Evolutionary conservation across 371 early-diverging fungal species (phyloP).

Genomic region (Paraphysoderma sedebokerense): DNA sequence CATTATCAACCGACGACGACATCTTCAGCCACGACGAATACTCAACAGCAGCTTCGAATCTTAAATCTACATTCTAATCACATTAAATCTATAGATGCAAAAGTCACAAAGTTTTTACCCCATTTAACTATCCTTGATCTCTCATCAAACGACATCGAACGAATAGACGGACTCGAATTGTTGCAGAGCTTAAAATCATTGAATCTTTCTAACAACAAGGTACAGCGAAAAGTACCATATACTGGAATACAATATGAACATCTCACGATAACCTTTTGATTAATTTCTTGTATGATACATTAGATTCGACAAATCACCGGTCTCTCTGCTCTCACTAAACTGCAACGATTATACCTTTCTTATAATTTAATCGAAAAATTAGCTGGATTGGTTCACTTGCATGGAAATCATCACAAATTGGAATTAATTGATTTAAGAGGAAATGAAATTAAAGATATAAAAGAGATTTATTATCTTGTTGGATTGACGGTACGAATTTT

Average conservation of each 20-base stretch:
- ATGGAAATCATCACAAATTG: background rate
- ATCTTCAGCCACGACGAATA: too few species aligned
- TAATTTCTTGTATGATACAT: background rate
- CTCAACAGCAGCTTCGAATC: too few species aligned
- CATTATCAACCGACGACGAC: too few species aligned
- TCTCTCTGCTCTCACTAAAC: background rate
- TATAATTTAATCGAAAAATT: background rate
- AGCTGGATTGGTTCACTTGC: background rate
- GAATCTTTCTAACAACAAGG: constrained; percentile 1
- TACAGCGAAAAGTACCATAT: background rate
- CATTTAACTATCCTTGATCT: background rate
- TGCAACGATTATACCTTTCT: background rate
- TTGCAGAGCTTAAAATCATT: background rate
- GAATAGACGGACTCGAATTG: background rate
- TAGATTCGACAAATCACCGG: background rate
- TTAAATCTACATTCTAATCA: too few species aligned
- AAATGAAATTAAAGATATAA: background rate
- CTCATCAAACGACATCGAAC: background rate
- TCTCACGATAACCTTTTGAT: background rate
- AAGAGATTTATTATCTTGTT: background rate
- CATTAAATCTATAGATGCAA: too few species aligned
- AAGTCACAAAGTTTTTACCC: too few species aligned
- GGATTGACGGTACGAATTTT: constrained; percentile 1
- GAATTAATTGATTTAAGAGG: background rate
- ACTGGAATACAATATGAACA: background rate